Evolutionary conservation across 306 rosid species (phyloP).

Genomic region (Citrullus amarus): DNA sequence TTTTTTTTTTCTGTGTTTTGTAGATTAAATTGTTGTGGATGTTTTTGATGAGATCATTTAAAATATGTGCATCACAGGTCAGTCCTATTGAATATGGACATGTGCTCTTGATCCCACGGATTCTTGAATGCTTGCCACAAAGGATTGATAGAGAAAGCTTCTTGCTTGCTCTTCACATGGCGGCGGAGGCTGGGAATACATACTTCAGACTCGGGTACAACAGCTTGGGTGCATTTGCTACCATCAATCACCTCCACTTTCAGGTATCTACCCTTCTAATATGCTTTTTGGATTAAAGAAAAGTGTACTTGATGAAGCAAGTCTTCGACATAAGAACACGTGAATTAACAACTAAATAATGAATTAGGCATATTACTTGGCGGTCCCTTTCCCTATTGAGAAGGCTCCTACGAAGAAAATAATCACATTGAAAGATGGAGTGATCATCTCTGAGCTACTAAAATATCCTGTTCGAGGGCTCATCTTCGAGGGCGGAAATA

Average conservation of each 20-base stretch:
- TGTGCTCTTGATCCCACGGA: conserved; percentile 72
- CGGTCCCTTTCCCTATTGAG: conserved; percentile 80
- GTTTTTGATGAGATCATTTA: background rate
- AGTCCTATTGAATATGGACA: conserved; percentile 97
- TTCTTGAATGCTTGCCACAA: conserved; percentile 71
- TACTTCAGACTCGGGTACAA: conserved; percentile 85
- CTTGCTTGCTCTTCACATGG: conserved; percentile 83
- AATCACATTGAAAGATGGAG: conserved; percentile 33
- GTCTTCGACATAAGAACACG: background rate
- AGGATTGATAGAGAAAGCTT: conserved; percentile 74
- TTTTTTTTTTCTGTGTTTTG: background rate
- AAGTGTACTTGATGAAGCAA: background rate
- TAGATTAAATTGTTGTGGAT: background rate
- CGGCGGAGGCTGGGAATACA: conserved; percentile 57
- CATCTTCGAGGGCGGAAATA: conserved; percentile 66
- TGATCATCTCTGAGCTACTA: conserved; percentile 46
- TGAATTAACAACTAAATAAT: background rate
- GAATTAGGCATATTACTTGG: conserved; percentile 77
- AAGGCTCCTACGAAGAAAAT: conserved; percentile 73
- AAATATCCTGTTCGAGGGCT: conserved; percentile 85
- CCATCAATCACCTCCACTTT: conserved; percentile 96
- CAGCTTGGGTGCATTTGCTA: conserved; percentile 97
- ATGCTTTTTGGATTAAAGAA: background rate
- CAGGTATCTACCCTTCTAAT: conserved; percentile 39
- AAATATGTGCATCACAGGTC: conserved; percentile 34